Percentiles rank a stretch among this genome's conserved stretches.
phyloP scores from a whole-genome alignment of 176 grass and related monocot genomes.

The Juncus effusus region DNA sequence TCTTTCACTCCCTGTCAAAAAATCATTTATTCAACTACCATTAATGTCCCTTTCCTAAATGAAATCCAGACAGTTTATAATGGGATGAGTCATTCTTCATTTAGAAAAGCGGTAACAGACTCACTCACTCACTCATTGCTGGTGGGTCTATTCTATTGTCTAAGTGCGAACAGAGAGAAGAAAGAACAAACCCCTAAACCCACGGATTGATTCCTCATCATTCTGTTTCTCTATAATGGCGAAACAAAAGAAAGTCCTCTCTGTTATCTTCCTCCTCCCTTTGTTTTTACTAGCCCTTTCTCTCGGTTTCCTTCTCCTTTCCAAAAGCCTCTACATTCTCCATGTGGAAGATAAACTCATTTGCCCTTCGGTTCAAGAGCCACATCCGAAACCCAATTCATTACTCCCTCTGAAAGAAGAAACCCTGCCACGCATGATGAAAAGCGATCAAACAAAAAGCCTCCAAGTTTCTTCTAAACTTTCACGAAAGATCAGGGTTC shows the following conservation, averaged over 20 bases:
- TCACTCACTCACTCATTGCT: too few relatives aligned
- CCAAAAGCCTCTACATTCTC: constrained; percentile 12
- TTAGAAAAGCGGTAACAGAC: too few relatives aligned
- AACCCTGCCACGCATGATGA: neutral
- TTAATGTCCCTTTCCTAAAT: too few relatives aligned
- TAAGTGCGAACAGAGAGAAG: too few relatives aligned
- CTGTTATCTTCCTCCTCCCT: constrained; percentile 16
- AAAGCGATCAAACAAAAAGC: neutral
- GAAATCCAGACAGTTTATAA: too few relatives aligned
- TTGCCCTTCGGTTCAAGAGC: neutral
- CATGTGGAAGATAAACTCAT: constrained; percentile 1
- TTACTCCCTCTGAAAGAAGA: constrained; percentile 13
- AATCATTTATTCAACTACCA: too few relatives aligned
- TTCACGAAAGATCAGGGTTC: constrained; percentile 33
- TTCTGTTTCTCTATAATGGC: constrained; percentile 6
- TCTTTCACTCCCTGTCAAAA: too few relatives aligned
- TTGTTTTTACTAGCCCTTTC: constrained; percentile 14
- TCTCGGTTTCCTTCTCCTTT: constrained; percentile 15
- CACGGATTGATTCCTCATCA: neutral
- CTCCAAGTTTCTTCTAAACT: neutral
- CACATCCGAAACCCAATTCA: constrained; percentile 1
- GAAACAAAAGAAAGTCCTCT: constrained; percentile 19
- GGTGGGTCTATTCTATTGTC: too few relatives aligned
- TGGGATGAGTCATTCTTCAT: too few relatives aligned
- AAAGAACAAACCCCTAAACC: too few relatives aligned